Evolutionary conservation across 352 stramenopile genomes (phyloP).

Genomic region (Hyphochytrium catenoides): DNA sequence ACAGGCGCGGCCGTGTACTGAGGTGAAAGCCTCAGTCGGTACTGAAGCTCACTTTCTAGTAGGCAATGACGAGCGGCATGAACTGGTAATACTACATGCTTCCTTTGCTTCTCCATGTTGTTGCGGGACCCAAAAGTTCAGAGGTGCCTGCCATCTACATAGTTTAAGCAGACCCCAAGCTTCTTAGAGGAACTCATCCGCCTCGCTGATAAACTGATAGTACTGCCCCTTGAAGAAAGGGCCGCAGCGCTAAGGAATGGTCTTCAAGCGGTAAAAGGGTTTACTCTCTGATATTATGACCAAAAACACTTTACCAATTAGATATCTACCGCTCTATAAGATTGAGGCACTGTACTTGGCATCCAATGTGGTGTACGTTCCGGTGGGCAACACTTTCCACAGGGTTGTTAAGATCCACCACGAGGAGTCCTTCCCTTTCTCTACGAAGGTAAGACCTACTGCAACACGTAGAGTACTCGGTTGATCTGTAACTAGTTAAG

Average conservation of each 20-base stretch:
- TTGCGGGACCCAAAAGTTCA: too few species aligned
- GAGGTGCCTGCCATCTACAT: too few species aligned
- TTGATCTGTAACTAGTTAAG: too few species aligned
- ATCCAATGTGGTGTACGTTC: slow-evolving; percentile 44
- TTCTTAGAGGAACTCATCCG: slow-evolving; percentile 39
- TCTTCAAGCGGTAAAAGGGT: slow-evolving; percentile 9
- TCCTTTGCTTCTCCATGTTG: too few species aligned
- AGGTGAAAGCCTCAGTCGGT: too few species aligned
- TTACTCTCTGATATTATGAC: background rate
- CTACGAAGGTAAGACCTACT: too few species aligned
- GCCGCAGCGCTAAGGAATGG: slow-evolving; percentile 23
- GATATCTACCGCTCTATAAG: background rate
- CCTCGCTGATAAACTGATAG: slow-evolving; percentile 32
- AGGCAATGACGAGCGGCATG: too few species aligned
- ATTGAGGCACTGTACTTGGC: slow-evolving; percentile 28
- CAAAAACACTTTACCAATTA: background rate
- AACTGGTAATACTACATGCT: too few species aligned
- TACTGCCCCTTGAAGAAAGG: slow-evolving; percentile 16
- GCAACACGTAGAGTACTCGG: too few species aligned
- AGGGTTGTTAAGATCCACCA: slow-evolving; percentile 36
- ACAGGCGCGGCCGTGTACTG: too few species aligned
- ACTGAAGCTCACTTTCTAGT: too few species aligned
- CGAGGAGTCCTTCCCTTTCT: slow-evolving; percentile 53
- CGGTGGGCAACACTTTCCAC: slow-evolving; percentile 39
- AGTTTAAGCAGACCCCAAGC: slow-evolving; percentile 29